Conservation (phyloP, 129 eudicot genomes). For the Ambrosia trifida region DNA sequence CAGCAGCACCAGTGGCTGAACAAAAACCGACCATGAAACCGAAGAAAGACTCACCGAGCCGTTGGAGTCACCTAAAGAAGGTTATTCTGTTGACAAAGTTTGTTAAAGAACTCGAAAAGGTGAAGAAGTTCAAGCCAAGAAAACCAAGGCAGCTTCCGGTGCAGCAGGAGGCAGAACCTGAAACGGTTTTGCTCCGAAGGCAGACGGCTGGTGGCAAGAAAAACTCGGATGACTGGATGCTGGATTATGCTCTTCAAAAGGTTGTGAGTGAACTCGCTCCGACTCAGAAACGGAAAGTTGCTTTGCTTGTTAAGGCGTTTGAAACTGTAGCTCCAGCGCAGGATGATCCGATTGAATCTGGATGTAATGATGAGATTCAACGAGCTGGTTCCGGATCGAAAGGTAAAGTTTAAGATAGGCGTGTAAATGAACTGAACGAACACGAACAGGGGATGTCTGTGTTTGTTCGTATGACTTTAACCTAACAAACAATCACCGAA, state of each 20-base stretch:
- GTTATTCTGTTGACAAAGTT: constrained; percentile 63
- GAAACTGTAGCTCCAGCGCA: constrained; percentile 6
- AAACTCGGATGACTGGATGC: constrained; percentile 9
- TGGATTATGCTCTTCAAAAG: constrained; percentile 12
- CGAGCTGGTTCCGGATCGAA: neutral
- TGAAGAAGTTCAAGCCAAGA: constrained; percentile 58
- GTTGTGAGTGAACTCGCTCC: constrained; percentile 14
- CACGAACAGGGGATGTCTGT: too few species aligned
- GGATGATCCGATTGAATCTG: neutral
- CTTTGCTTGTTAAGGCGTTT: constrained; percentile 24
- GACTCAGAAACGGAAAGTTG: constrained; percentile 14
- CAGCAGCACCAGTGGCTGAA: neutral
- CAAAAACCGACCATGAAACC: constrained; percentile 11
- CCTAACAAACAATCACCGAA: too few species aligned
- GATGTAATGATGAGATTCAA: neutral
- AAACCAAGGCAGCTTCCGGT: constrained; percentile 31
- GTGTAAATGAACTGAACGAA: too few species aligned
- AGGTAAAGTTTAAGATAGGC: neutral
- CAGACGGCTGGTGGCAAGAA: neutral
- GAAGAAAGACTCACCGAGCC: constrained; percentile 40
- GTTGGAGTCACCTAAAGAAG: constrained; percentile 75
- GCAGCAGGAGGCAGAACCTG: neutral
- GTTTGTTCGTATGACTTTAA: too few species aligned
- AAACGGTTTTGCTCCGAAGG: neutral
- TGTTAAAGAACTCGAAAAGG: constrained; percentile 71